Evolutionary conservation across 352 stramenopile species (phyloP).

Genomic region (Phytopythium aichiense): DNA sequence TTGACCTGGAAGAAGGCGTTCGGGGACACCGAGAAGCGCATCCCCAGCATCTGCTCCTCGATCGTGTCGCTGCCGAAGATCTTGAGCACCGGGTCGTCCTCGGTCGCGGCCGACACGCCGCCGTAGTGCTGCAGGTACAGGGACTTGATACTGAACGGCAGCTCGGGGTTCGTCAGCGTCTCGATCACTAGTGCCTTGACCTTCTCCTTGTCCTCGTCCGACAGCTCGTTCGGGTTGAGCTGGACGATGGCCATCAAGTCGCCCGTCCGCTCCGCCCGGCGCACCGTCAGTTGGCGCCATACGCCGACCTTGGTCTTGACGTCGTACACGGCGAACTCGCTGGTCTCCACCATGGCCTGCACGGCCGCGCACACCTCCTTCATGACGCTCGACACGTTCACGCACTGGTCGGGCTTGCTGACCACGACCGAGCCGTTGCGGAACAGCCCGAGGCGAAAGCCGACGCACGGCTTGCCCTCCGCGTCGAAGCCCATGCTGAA

Average conservation of each 20-base stretch:
- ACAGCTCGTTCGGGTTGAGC: constrained; percentile 47
- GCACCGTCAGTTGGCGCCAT: constrained; percentile 76
- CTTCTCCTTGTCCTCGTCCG: constrained; percentile 24
- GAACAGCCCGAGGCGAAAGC: constrained; percentile 86
- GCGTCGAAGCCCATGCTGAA: constrained; percentile 92
- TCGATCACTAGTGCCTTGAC: constrained; percentile 45
- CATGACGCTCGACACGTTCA: constrained; percentile 81
- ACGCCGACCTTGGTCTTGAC: constrained; percentile 64
- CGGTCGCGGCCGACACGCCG: constrained; percentile 82
- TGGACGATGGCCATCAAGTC: constrained; percentile 82
- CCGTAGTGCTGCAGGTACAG: constrained; percentile 93
- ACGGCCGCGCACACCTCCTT: constrained; percentile 70
- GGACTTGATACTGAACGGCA: constrained; percentile 69
- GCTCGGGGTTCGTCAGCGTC: constrained; percentile 33
- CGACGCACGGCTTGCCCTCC: constrained; percentile 71
- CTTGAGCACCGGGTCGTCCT: constrained; percentile 86
- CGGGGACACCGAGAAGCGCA: constrained; percentile 89
- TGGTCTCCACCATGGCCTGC: constrained; percentile 55
- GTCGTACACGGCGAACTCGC: constrained; percentile 64
- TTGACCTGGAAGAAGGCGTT: constrained; percentile 97
- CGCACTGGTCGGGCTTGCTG: constrained; percentile 57
- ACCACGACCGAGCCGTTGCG: constrained; percentile 71
- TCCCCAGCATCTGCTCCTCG: constrained; percentile 82
- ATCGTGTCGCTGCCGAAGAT: constrained; percentile 70
- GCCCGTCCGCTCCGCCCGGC: constrained; percentile 55